Evolutionary conservation across 345 rosid genomes (phyloP), one percentile per base, ranked within the genome.

Genomic region (Excoecaria cochinchinensis): DNA sequence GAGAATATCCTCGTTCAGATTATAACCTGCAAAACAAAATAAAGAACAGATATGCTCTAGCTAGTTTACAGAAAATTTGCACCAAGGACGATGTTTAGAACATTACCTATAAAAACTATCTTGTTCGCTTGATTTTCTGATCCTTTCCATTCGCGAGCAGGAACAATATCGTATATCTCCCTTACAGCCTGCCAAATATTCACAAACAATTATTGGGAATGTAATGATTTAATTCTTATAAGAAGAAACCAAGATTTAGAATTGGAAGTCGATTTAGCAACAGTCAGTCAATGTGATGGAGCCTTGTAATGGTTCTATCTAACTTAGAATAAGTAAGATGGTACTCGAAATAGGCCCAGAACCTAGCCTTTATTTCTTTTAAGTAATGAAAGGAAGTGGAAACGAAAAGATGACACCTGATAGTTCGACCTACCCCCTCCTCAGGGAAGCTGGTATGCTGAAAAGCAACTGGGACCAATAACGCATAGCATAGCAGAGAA

Each of bases 91-190:
- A 64, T 19, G 71, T 36, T 39, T 36, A 78, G 80, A 55, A 64
- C 46, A 5, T 83, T 72, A 92, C 99, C 98, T 51, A 95, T 92
- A 80, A 92, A 92, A 19, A 95, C 99, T 76, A 92, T 90, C 81
- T 89, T 89, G 85, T 81, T 92, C 63, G 36, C 74, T 75, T 65
- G 85, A 50, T 71, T 73, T 70, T 95, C 98, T 55, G 85, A 89
- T 8, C 72, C 79, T 51, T 76, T 86, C 99, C 97, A 95, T 77
- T 91, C 82, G 61, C 94, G 91, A 19, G 89, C 85, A 8, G 97
- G 97, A 68, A 92, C 86, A 24, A 95, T 89, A 76, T 95, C 98
- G 46, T 95, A 95, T 82, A 95, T 89, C 88, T 95, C 98, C 83
- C 87, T 91, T 73, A 95, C 98, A 22, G 97, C 98, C 99, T 95